Evolutionary conservation across 2,329 filamentous ascomycete species (phyloP), one percentile per base, ranked within the genome.

Genomic region (Cladosporium sp.): DNA sequence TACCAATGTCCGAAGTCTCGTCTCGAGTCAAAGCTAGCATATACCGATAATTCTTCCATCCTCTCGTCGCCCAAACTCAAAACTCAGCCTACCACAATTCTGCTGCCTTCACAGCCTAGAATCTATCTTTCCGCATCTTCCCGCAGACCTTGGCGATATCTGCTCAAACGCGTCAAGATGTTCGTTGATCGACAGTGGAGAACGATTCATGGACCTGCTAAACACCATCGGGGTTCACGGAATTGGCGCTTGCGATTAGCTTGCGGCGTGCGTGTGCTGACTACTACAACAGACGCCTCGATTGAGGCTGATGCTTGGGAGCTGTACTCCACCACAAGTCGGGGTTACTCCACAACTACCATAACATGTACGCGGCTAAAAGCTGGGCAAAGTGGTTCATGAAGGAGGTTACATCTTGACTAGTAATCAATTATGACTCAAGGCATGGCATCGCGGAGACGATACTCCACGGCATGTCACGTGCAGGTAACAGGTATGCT

Each of bases 81-180:
- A 34, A 34, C 14, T 15, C 38, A 40, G 15, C 40, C 22, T 12
- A 43, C 40, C 17, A 34, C 30, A 50, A 11, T 20, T 30, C 47
- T 50, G 14, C 30, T 37, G 19, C 47, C 28, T 36, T 37, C 28
- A 34, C 28, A 30, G 47, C 30, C n/a, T 15, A 25, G 20, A 22
- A 30, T n/a, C n/a, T n/a, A 36, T 28, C 34, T 17, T 11, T 34
- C 42, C 42, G 54, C 52, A 22, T 55, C 34, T 39, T 28, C 28
- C 52, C 52, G 52, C 25, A 30, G 15, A 5, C 42, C 54, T 56
- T 56, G 54, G 54, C 54, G 54, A 49, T 49, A 49, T 49, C 34
- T 25, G 20, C 42, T n/a, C 54, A 36, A 20, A 55, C 5, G 5
- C 17, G 15, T 15, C 12, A 43, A 43, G 45, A 50, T 19, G 34